These are phyloP conservation scores for Aspergillus hancockii DNA, from an alignment of 495 filamentous ascomycete species.

Conservation along the genomic window DNA sequence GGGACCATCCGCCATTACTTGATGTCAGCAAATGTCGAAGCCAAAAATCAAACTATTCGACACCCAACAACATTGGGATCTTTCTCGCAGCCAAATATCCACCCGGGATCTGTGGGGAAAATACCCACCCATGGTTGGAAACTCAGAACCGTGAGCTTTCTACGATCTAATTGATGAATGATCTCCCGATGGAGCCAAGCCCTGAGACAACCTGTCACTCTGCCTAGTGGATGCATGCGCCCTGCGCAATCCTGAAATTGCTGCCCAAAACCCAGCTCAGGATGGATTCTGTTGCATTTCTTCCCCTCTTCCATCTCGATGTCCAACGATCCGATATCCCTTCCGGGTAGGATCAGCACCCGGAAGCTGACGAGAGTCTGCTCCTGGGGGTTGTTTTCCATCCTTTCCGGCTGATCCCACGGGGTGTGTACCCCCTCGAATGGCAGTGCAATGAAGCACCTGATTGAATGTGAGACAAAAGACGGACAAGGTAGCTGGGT, in stretches of 20 bases:
- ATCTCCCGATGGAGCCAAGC: constrained; percentile 18
- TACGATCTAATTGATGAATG: constrained; percentile 14
- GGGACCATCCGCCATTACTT: neutral
- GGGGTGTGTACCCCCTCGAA: constrained; percentile 13
- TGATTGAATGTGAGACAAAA: constrained; percentile 14
- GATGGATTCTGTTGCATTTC: constrained; percentile 16
- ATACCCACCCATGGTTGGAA: constrained; percentile 5
- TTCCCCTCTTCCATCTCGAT: constrained; percentile 19
- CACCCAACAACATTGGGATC: neutral
- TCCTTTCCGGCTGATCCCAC: constrained; percentile 23
- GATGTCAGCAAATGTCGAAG: too few species aligned
- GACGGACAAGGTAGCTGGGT: constrained; percentile 16
- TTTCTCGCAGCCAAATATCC: constrained; percentile 12
- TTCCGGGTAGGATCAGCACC: constrained; percentile 26
- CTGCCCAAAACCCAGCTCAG: constrained; percentile 36
- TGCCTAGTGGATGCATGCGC: constrained; percentile 25
- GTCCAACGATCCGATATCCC: constrained; percentile 21
- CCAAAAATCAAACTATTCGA: neutral
- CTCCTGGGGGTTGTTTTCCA: constrained; percentile 24
- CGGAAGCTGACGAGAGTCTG: constrained; percentile 26
- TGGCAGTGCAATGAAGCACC: constrained; percentile 17
- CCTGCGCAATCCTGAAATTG: constrained; percentile 36
- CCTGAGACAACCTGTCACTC: constrained; percentile 13
- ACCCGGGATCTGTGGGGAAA: constrained; percentile 13
- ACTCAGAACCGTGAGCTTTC: constrained; percentile 10